Evolutionary conservation across 768 basidiomycete species (phyloP).

Genomic region (Termitomyces bulborhizus): DNA sequence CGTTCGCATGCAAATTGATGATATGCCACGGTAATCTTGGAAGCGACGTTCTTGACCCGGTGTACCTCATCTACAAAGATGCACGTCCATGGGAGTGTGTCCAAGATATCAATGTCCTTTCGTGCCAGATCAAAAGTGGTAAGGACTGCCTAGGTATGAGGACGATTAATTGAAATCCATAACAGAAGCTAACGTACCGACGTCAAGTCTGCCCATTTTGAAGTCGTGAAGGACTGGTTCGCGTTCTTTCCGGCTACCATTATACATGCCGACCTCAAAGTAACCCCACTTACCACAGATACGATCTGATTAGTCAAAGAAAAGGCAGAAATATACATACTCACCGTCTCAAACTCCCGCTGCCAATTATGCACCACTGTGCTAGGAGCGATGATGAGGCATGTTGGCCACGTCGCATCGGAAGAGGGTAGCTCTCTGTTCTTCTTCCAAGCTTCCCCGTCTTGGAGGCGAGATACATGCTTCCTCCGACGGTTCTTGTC

Average conservation of each 20-base stretch:
- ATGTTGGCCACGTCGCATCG: conserved; percentile 77
- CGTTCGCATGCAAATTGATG: conserved; percentile 58
- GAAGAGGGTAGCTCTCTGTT: conserved; percentile 54
- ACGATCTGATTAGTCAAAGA: background rate
- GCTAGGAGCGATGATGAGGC: conserved; percentile 81
- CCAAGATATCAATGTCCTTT: conserved; percentile 61
- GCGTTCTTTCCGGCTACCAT: conserved; percentile 45
- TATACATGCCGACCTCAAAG: conserved; percentile 80
- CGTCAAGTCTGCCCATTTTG: conserved; percentile 75
- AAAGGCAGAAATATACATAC: conserved; percentile 4
- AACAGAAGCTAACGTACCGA: conserved; percentile 45
- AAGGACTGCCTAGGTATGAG: conserved; percentile 47
- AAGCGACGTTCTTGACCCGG: conserved; percentile 72
- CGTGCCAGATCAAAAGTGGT: conserved; percentile 75
- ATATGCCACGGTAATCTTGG: conserved; percentile 62
- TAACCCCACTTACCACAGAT: conserved; percentile 73
- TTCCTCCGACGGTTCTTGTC: conserved; percentile 65
- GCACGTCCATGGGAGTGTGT: conserved; percentile 64
- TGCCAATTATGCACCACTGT: conserved; percentile 87
- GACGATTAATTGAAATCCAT: background rate
- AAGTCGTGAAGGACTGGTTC: conserved; percentile 62
- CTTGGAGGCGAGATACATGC: conserved; percentile 63
- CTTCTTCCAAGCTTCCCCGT: conserved; percentile 46
- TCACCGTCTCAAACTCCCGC: conserved; percentile 77
- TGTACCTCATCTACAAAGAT: conserved; percentile 90